Base-by-base conservation (phyloP, 805 yeast genomes). In the Wickerhamomyces bovis region DNA sequence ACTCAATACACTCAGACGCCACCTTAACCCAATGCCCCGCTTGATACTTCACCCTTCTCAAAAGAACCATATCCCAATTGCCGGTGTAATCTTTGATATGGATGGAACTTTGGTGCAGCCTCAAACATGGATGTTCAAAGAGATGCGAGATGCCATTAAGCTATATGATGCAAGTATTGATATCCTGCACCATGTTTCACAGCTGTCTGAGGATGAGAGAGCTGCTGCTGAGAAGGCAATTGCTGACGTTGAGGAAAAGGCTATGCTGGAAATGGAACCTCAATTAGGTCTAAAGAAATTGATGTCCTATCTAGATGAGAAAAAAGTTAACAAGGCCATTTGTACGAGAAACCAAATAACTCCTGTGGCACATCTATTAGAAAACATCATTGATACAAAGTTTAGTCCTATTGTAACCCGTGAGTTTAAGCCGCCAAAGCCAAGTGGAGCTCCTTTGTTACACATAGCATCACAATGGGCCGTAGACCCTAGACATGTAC, bases 91-190 rank as follows among this genome's bases (percentile, higher is more conserved):
- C 1, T 85, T 85, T 58, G 92, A 85, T 56, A 84, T 85, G 92
- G 92, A 85, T 59, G 90, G 90, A 6, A 85, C 92, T 0, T 58
- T 85, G 45, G 80, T 85, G 52, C 65, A 76, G 13, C 88, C 89
- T 1, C 88, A 82, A 57, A 68, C 74, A 0, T 73, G 78, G 78
- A 73, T 73, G 77, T 73, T 73, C 53, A 62, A 64, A 12, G 78
- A 77, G 41, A 82, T 83, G 88, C 69, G 88, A 47, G 67, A 70
- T 19, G 81, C 81, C 0, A 64, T 83, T 21, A 79, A 81, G 1
- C 68, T 81, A 11, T 58, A 58, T 13, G 67, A 66, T 45, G 66
- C 67, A 38, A 53, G 63, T 0, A 55, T 71, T 6, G 90, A 83
- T 57, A 78, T 83, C 25, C 62, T 83, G 6, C 71, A 67, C 23